Conservation (phyloP, 2,329 filamentous ascomycete species). For the Xylariomycetidae sp. region DNA sequence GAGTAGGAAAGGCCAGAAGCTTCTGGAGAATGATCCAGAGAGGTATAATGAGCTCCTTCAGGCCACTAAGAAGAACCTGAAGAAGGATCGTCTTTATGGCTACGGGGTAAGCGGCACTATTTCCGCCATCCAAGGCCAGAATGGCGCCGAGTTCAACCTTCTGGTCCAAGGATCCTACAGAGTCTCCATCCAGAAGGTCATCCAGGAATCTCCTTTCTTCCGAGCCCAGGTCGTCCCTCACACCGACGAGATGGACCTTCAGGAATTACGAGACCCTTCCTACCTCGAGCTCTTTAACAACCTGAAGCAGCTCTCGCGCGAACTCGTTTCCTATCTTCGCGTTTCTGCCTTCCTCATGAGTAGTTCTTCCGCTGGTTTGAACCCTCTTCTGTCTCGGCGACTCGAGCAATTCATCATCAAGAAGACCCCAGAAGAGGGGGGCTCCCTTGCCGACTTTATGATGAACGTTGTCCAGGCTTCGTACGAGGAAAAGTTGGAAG, state of each 20-base stretch:
- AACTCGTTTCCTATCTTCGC: slow-evolving; percentile 78
- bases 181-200: slow-evolving; percentile 68
- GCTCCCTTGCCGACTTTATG: slow-evolving; percentile 91
- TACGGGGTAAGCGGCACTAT: slow-evolving; percentile 81
- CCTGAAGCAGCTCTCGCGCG: slow-evolving; percentile 78
- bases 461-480: slow-evolving; percentile 83
- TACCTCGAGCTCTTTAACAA: slow-evolving; percentile 66
- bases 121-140: slow-evolving; percentile 70
- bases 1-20: slow-evolving; percentile 67
- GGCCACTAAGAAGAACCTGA: slow-evolving; percentile 54
- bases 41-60: slow-evolving; percentile 43
- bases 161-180: slow-evolving; percentile 82
- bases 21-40: slow-evolving; percentile 62
- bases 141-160: slow-evolving; percentile 72
- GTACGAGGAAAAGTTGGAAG: slow-evolving; percentile 85
- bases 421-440: slow-evolving; percentile 78
- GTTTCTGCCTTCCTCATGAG: slow-evolving; percentile 78
- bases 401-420: slow-evolving; percentile 83
- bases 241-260: slow-evolving; percentile 15
- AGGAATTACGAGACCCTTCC: slow-evolving; percentile 17
- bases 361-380: slow-evolving; percentile 60
- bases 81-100: slow-evolving; percentile 70
- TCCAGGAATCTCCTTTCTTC: slow-evolving; percentile 78
- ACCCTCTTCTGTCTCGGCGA: slow-evolving; percentile 78
- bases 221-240: slow-evolving; percentile 67